These are phyloP conservation scores for Verticillium dahliae DNA, from an alignment of 2,329 filamentous ascomycete species.

Conservation along the genomic window DNA sequence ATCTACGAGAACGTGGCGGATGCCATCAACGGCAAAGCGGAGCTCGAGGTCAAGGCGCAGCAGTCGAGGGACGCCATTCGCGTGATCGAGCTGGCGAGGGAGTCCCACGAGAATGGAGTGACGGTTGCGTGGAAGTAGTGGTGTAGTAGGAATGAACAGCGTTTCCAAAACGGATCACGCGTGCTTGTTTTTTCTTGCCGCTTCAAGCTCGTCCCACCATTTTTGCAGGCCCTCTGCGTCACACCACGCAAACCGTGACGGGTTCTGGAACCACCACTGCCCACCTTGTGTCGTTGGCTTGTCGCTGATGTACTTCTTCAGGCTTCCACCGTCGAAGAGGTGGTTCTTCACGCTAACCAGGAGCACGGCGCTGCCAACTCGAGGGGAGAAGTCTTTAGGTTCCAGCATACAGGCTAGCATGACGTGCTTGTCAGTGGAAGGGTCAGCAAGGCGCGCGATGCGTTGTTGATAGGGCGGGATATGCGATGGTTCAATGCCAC, in stretches of 20 bases:
- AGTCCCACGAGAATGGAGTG: conserved; percentile 24
- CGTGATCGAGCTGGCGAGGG: conserved; percentile 33
- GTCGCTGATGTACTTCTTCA: conserved; percentile 39
- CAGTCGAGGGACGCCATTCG: conserved; percentile 30
- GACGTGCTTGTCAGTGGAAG: conserved; percentile 44
- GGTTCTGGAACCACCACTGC: conserved; percentile 47
- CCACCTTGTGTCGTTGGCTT: conserved; percentile 19
- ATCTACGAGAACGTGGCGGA: conserved; percentile 33
- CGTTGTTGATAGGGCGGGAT: conserved; percentile 44
- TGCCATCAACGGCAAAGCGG: conserved; percentile 28
- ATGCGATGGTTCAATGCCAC: conserved; percentile 38
- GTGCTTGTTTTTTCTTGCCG: neutral
- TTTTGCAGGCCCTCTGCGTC: conserved; percentile 34
- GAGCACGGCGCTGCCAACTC: conserved; percentile 41
- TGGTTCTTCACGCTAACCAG: conserved; percentile 53
- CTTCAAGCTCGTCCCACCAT: conserved; percentile 34
- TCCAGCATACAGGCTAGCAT: conserved; percentile 49
- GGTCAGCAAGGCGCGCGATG: conserved; percentile 43
- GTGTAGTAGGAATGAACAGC: neutral
- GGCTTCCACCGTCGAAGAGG: conserved; percentile 39
- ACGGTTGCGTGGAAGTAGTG: conserved; percentile 20
- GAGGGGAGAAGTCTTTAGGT: conserved; percentile 38
- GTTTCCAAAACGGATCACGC: neutral
- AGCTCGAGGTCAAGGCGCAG: conserved; percentile 30
- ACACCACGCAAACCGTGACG: conserved; percentile 40